Base-by-base conservation (phyloP, 2,329 filamentous ascomycete genomes). In the Cladophialophora psammophila region DNA sequence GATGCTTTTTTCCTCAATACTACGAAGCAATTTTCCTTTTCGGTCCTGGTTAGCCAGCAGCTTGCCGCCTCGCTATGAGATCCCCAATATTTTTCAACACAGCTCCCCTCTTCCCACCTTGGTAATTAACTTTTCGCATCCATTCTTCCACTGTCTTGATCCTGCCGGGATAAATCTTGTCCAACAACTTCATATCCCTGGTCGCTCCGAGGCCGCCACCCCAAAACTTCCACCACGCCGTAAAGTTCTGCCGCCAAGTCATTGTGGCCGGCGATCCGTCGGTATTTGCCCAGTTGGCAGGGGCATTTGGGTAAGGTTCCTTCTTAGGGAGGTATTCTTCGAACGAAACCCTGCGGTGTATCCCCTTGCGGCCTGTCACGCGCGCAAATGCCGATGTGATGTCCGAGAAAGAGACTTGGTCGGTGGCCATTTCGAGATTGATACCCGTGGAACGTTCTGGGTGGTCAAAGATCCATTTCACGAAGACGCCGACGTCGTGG, bases 101-200 rank as follows among this genome's bases (percentile, higher is more conserved):
- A 7, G 45, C 26, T 10, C 66, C 57, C 35, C 50, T 56, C 50
- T 65, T 65, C 12, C 35, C 66, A 36, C 64, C 64, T 40, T 65
- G 50, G 45, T 65, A 65, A 18, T 65, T 52, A 7, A 61, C 63
- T 50, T 57, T 61, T 5, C 50, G 32, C 62, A 86, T 81, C 79
- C 82, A 87, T 67, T 86, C 80, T 70, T 84, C 82, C 0, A 78
- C 81, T 32, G 75, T 82, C 72, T 74, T 80, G 62, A 84, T 80
- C n/a, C 84, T 76, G 0, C 71, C 71, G 0, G 84, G 84, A 71
- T 83, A 78, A 55, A 87, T 86, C 73, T 82, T 78, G 71, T 86
- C 84, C 52, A 87, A 73, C 20, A 86, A 67, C 8, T 69, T 74
- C 70, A 84, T 85, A 70, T 86, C 80, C 57, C 83, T 77, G 64